phyloP scores from a whole-genome alignment of 2,329 filamentous ascomycete genomes.

The Pestalotiopsis sp. region DNA sequence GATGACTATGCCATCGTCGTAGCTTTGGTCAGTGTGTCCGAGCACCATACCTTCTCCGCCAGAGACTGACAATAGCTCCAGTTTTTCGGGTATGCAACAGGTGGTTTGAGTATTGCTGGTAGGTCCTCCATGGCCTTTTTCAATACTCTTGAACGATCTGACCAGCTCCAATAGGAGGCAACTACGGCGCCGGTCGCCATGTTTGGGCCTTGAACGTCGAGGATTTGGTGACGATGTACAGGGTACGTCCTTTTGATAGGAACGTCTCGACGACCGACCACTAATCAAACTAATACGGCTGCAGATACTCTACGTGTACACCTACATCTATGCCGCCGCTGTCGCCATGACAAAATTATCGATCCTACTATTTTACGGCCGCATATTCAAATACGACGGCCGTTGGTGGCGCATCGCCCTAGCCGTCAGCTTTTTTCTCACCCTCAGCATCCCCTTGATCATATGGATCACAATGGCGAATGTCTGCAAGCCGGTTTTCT shows the following conservation, averaged over 20 bases:
- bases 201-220: not conserved
- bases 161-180: not conserved
- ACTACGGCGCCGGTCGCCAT: not conserved
- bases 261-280: not conserved
- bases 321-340: not conserved
- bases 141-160: not conserved
- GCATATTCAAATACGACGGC: conserved; percentile 1
- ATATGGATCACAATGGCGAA: conserved; percentile 5
- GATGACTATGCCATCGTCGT: not conserved
- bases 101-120: conserved; percentile 1
- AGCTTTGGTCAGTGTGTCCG: not conserved
- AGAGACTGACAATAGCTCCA: not conserved
- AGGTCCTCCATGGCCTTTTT: not conserved
- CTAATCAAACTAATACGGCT: too few species aligned
- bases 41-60: not conserved
- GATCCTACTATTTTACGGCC: not conserved
- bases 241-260: not conserved
- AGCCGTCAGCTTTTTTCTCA: not conserved
- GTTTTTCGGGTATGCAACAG: not conserved
- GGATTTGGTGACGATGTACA: not conserved
- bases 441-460: not conserved
- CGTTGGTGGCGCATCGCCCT: not conserved
- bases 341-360: not conserved
- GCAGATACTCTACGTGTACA: not conserved
- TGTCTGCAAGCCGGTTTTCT: not conserved